A percentile compares a stretch with the other conserved stretches of the same genome.
Evolutionary conservation across 164 flowering plant genomes (phyloP).

Genomic region (Magnolia changhungtana): DNA sequence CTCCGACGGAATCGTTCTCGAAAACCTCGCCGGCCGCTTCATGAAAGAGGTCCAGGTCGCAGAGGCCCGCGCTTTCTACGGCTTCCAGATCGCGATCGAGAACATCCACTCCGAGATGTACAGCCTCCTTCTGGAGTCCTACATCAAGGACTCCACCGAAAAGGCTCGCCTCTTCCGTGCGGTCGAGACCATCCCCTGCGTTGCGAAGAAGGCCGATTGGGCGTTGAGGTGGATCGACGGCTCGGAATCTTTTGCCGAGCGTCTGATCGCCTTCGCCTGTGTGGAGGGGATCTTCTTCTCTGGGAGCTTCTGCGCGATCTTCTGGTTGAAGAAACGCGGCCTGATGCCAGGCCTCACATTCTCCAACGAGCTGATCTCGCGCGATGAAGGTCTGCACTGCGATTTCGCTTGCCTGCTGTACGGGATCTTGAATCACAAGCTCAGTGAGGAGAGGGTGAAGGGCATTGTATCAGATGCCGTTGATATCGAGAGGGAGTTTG

Average conservation of each 20-base stretch:
- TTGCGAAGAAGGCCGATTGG: conserved; percentile 77
- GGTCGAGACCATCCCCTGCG: conserved; percentile 81
- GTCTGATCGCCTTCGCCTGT: conserved; percentile 78
- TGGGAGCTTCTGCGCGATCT: conserved; percentile 82
- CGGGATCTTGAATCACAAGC: conserved; percentile 39
- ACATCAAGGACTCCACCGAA: conserved; percentile 61
- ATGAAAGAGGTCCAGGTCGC: conserved; percentile 83
- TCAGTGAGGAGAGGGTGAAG: conserved; percentile 56
- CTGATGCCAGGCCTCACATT: conserved; percentile 86
- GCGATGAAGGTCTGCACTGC: conserved; percentile 45
- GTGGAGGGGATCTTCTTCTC: conserved; percentile 95
- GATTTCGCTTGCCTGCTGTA: conserved; percentile 85
- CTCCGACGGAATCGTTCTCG: conserved; percentile 87
- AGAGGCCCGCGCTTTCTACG: conserved; percentile 88
- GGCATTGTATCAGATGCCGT: conserved; percentile 69
- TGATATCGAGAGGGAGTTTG: conserved; percentile 82
- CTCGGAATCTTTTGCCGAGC: conserved; percentile 70
- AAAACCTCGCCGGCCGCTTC: conserved; percentile 81
- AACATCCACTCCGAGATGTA: conserved; percentile 97
- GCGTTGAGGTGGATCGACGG: conserved; percentile 82
- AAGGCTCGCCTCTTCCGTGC: conserved; percentile 64
- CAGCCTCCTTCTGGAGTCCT: conserved; percentile 64
- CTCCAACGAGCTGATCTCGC: conserved; percentile 69
- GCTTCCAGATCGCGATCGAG: conserved; percentile 90
- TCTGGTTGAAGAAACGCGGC: conserved; percentile 88